Conservation (phyloP, 345 rosid species). For the Iberis pinnata region DNA sequence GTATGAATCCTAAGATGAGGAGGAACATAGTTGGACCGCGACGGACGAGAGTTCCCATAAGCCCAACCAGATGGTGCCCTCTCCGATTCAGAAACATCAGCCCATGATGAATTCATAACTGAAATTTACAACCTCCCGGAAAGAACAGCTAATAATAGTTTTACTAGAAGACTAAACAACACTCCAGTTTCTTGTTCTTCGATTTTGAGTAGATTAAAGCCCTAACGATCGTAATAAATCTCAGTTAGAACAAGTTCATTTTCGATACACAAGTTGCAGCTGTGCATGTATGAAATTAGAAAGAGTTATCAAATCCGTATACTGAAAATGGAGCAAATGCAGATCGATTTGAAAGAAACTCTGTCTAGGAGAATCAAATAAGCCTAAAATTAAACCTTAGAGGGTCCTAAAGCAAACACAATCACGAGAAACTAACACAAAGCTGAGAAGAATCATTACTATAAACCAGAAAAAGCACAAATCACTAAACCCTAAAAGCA, state of each 20-base stretch:
- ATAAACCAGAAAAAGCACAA: background rate
- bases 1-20: slow-evolving; percentile 71
- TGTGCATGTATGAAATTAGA: slow-evolving; percentile 22
- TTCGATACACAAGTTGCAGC: slow-evolving; percentile 4
- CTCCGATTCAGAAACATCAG: slow-evolving; percentile 87
- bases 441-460: background rate
- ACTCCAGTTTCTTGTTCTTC: slow-evolving; percentile 4
- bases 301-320: slow-evolving; percentile 8
- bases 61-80: slow-evolving; percentile 37
- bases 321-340: slow-evolving; percentile 19
- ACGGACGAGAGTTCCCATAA: slow-evolving; percentile 31
- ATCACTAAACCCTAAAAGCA: slow-evolving; percentile 33
- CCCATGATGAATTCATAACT: slow-evolving; percentile 79
- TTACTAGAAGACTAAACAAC: background rate
- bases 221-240: slow-evolving; percentile 8
- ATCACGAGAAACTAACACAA: slow-evolving; percentile 14
- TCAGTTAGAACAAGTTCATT: slow-evolving; percentile 22
- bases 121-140: slow-evolving; percentile 16
- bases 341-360: slow-evolving; percentile 11
- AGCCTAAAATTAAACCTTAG: background rate
- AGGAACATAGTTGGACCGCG: slow-evolving; percentile 58
- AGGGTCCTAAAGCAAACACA: slow-evolving; percentile 14
- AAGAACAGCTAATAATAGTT: background rate
- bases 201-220: slow-evolving; percentile 3
- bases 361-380: background rate